phyloP scores from a whole-genome alignment of 169 alveolate genomes.

The Plasmodium berghei region DNA sequence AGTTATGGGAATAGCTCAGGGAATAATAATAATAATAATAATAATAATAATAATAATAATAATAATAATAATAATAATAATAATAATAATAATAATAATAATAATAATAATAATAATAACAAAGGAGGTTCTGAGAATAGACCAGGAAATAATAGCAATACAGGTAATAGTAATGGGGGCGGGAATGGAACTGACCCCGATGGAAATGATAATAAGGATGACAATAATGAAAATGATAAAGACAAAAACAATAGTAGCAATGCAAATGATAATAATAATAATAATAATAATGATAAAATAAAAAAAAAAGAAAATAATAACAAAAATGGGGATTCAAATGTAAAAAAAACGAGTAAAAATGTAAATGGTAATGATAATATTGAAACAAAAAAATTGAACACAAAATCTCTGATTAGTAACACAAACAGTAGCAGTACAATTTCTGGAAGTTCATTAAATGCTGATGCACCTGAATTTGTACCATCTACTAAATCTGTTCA shows the following conservation, averaged over 20 bases:
- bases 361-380: neutral
- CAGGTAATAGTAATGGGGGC: neutral
- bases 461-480: conserved; percentile 77
- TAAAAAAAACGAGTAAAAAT: conserved; percentile 1
- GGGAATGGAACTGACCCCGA: neutral
- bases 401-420: neutral
- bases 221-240: neutral
- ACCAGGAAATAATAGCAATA: neutral
- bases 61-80: conserved; percentile 7
- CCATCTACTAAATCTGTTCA: conserved; percentile 62
- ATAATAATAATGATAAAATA: neutral
- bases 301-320: neutral
- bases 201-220: neutral
- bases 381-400: conserved; percentile 16
- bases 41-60: conserved; percentile 12
- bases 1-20: neutral
- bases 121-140: neutral
- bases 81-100: conserved; percentile 10
- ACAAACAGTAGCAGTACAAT: neutral
- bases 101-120: conserved; percentile 4
- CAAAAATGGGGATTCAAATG: neutral
- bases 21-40: conserved; percentile 1
- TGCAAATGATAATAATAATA: conserved; percentile 1
- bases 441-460: conserved; percentile 60
- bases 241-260: neutral